Evolutionary conservation across 371 early-diverging fungal species (phyloP), one percentile per base, ranked within the genome.

Genomic region (Nematocida parisii): DNA sequence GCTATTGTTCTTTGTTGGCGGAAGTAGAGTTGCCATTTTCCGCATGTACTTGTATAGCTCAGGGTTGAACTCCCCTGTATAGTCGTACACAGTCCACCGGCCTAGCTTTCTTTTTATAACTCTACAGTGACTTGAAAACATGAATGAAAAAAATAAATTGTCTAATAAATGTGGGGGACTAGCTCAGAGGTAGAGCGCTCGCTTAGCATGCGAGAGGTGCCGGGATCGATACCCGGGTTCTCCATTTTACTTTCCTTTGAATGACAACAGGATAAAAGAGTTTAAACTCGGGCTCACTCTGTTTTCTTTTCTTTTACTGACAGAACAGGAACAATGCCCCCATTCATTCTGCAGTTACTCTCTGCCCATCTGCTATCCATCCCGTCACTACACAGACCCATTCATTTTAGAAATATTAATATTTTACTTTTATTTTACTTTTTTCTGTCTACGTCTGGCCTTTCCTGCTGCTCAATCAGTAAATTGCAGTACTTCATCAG

Each of bases 191-290:
- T 86, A 87, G 85, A 87, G 86, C 83, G 84, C 81, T 87, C 83
- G 86, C 84, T 87, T 86, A 82, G 87, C 87, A 85, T 85, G 84
- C 81, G 84, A 86, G 83, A 86, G 86, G 86, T 84, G 84, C 84
- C 84, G 87, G 87, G 87, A 86, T 87, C 87, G 85, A 87, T 84
- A 72, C 87, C 87, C 84, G 86, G 83, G 85, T 84, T 87, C 85
- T 87, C 87, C 83, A 87, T 73, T 73, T 77, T 75, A 66, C 64
- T 66, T 74, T 66, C 33, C 33, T 33, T 33, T 33, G 33, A 33
- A 33, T 33, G 33, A 33, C 1, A 33, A 2, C 33, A 33, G 2
- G 0, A 33, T 33, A 33, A 33, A 2, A 33, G 33, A 33, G 33
- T 33, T 33, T 33, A 33, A 33, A 33, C 33, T 33, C 33, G 33